phyloP scores from a whole-genome alignment of 2,329 filamentous ascomycete species.

The Hypoxylon sp. region DNA sequence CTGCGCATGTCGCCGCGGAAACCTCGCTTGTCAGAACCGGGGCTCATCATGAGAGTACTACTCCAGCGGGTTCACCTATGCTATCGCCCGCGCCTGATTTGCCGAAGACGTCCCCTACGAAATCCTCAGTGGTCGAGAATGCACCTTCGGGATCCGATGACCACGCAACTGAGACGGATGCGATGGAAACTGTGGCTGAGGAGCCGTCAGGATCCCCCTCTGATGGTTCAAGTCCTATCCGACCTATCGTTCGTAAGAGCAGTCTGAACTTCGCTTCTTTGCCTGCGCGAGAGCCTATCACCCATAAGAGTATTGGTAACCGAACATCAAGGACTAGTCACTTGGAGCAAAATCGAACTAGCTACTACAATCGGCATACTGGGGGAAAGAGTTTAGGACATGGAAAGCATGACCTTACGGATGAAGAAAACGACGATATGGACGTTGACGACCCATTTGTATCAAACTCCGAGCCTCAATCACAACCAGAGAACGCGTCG shows the following conservation, averaged over 20 bases:
- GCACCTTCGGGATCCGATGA: conserved; percentile 33
- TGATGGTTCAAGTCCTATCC: conserved; percentile 78
- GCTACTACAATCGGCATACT: conserved; percentile 79
- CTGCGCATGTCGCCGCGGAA: conserved; percentile 41
- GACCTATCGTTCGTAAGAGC: conserved; percentile 87
- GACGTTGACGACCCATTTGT: conserved; percentile 58
- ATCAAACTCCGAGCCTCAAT: conserved; percentile 60
- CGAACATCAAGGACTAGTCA: conserved; percentile 82
- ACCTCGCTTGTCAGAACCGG: conserved; percentile 35
- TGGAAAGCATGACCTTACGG: conserved; percentile 53
- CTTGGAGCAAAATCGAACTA: conserved; percentile 76
- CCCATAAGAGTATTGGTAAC: conserved; percentile 84
- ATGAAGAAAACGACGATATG: conserved; percentile 58
- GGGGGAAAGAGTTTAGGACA: conserved; percentile 78
- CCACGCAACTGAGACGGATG: conserved; percentile 34
- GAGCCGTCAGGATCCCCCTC: conserved; percentile 65
- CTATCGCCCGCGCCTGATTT: conserved; percentile 28
- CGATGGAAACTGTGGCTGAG: conserved; percentile 46
- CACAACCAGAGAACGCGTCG: conserved; percentile 63
- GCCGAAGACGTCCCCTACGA: conserved; percentile 35
- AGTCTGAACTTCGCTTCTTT: conserved; percentile 94
- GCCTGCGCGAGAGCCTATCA: conserved; percentile 88
- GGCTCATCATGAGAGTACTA: conserved; percentile 49
- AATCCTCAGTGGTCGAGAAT: conserved; percentile 29
- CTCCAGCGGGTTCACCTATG: conserved; percentile 49